phyloP scores from a whole-genome alignment of 2,329 filamentous ascomycete species.

The Trichoderma arundinaceum region DNA sequence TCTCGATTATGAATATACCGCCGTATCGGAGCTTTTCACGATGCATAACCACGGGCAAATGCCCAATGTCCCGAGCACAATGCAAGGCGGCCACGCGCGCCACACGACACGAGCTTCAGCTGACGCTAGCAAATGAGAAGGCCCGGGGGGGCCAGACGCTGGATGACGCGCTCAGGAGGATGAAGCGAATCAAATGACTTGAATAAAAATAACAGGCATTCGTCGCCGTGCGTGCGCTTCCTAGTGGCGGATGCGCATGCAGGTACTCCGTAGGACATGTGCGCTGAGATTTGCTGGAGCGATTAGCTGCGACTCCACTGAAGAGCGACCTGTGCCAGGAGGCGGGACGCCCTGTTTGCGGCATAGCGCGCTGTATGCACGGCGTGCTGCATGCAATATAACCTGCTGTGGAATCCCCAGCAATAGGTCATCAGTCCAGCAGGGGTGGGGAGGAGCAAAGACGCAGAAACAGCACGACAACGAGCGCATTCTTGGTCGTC shows the following conservation, averaged over 20 bases:
- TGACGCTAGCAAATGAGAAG: constrained; percentile 11
- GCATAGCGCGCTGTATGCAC: constrained; percentile 11
- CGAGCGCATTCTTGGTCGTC: too few relatives aligned
- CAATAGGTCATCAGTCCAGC: too few relatives aligned
- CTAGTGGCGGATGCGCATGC: constrained; percentile 22
- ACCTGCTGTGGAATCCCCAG: not conserved
- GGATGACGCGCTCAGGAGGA: constrained; percentile 20
- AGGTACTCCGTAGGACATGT: constrained; percentile 11
- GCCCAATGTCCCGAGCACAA: not conserved
- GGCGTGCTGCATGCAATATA: constrained; percentile 9
- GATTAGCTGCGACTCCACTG: constrained; percentile 14
- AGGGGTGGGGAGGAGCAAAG: too few relatives aligned
- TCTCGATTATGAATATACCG: not conserved
- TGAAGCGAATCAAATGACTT: constrained; percentile 26
- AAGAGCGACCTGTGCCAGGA: not conserved
- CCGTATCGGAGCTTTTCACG: not conserved
- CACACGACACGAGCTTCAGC: constrained; percentile 13
- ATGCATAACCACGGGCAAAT: not conserved
- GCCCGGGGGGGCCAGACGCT: not conserved
- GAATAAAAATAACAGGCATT: constrained; percentile 11
- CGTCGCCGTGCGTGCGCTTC: not conserved
- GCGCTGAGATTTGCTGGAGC: not conserved
- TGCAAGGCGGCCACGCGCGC: not conserved
- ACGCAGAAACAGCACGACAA: too few relatives aligned
- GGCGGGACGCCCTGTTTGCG: not conserved